phyloP scores from a whole-genome alignment of 2,329 filamentous ascomycete genomes.

The Ramularia endophylla region DNA sequence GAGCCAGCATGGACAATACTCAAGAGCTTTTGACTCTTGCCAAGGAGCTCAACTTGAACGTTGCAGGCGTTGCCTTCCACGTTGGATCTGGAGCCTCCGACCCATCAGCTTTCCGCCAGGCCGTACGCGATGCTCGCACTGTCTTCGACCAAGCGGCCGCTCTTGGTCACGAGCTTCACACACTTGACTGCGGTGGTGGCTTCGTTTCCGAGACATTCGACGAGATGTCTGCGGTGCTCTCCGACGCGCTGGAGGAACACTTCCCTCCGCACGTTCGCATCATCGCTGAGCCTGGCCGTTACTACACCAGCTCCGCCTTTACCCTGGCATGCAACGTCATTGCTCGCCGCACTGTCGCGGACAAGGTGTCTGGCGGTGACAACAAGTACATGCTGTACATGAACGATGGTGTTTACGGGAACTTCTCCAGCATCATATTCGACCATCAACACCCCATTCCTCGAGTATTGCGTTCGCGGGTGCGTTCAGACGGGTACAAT shows the following conservation, averaged over 20 bases:
- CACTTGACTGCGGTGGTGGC: slow-evolving; percentile 88
- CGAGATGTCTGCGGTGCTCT: slow-evolving; percentile 75
- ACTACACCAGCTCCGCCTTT: slow-evolving; percentile 90
- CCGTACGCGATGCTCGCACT: slow-evolving; percentile 77
- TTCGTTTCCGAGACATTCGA: slow-evolving; percentile 92
- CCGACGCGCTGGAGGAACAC: slow-evolving; percentile 74
- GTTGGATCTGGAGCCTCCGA: slow-evolving; percentile 95
- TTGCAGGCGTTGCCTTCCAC: slow-evolving; percentile 96
- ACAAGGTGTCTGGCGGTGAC: slow-evolving; percentile 54
- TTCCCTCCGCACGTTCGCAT: slow-evolving; percentile 79
- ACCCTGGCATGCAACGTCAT: slow-evolving; percentile 95
- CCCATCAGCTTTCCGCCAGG: slow-evolving; percentile 83
- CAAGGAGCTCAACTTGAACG: slow-evolving; percentile 75
- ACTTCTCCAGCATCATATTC: slow-evolving; percentile 99
- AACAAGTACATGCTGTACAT: slow-evolving; percentile 94
- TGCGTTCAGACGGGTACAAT: slow-evolving; percentile 26
- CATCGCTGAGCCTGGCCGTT: slow-evolving; percentile 94
- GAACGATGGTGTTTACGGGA: slow-evolving; percentile 96
- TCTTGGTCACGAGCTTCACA: slow-evolving; percentile 75
- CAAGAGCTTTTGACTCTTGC: slow-evolving; percentile 72
- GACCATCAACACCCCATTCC: slow-evolving; percentile 91
- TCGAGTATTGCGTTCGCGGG: slow-evolving; percentile 55
- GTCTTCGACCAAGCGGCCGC: slow-evolving; percentile 81
- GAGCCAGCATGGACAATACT: slow-evolving; percentile 78
- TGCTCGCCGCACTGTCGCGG: slow-evolving; percentile 79